These are phyloP conservation scores for Lentithecium fluviatile DNA, from an alignment of 495 filamentous ascomycete genomes.

Conservation along the genomic window DNA sequence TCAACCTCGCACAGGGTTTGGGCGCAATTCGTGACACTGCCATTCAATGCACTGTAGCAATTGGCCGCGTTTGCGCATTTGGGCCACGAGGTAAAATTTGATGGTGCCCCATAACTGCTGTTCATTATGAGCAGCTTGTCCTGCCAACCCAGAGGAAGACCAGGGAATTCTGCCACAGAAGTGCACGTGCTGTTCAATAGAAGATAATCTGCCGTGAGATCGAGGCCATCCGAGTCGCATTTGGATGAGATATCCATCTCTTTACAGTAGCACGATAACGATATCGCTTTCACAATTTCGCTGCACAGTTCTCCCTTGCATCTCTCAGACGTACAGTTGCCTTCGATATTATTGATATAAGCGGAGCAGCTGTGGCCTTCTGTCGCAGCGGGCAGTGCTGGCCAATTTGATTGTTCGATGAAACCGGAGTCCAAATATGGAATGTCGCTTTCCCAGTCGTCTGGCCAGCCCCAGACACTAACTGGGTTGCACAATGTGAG, in stretches of 20 bases:
- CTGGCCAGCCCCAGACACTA: background rate
- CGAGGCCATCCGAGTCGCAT: background rate
- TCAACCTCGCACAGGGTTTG: background rate
- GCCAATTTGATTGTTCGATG: background rate
- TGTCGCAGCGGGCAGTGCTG: background rate
- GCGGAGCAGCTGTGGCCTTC: background rate
- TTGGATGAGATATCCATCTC: background rate
- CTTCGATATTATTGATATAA: background rate
- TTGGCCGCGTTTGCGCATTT: background rate
- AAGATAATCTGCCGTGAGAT: background rate
- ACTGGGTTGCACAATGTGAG: background rate
- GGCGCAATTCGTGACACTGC: background rate
- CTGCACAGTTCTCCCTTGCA: background rate
- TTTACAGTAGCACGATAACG: background rate
- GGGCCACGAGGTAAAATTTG: background rate
- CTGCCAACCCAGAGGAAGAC: background rate
- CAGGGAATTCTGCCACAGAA: background rate
- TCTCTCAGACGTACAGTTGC: background rate
- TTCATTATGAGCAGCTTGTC: background rate
- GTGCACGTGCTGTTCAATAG: background rate
- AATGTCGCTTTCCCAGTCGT: background rate
- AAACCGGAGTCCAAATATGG: background rate
- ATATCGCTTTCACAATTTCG: background rate
- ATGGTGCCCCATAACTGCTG: background rate
- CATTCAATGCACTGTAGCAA: background rate